A percentile compares a stretch with the other conserved stretches of the same genome.
Conservation (phyloP, 1,284 basidiomycete genomes). For the Ceratobasidium sp. region DNA sequence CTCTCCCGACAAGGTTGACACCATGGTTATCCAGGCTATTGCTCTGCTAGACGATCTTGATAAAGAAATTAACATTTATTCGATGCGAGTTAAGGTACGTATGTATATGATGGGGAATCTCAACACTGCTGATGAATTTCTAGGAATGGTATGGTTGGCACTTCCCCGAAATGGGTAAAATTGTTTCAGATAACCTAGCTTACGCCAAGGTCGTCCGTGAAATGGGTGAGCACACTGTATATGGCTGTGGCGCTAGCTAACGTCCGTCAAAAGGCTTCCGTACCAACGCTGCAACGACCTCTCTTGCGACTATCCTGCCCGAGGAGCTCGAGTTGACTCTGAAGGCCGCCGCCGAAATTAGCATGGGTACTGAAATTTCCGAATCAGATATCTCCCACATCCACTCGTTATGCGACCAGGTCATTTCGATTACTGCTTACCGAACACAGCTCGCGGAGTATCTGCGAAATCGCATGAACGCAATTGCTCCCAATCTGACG, state of each 20-base stretch:
- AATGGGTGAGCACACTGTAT: constrained; percentile 72
- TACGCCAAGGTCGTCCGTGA: constrained; percentile 91
- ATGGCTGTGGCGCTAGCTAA: background rate
- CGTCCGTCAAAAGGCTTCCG: constrained; percentile 75
- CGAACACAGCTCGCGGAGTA: constrained; percentile 94
- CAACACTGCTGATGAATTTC: constrained; percentile 38
- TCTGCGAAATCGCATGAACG: constrained; percentile 95
- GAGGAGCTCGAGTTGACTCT: constrained; percentile 93
- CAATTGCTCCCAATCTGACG: constrained; percentile 96
- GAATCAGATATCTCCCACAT: constrained; percentile 96
- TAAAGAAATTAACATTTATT: constrained; percentile 99
- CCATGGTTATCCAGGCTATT: constrained; percentile 99
- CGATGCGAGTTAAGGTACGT: constrained; percentile 95
- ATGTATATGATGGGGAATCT: background rate
- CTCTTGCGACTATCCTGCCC: constrained; percentile 90
- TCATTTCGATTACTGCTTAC: constrained; percentile 95
- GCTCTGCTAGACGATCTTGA: constrained; percentile 98
- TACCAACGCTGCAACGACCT: constrained; percentile 88
- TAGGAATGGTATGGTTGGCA: constrained; percentile 99
- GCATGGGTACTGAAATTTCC: constrained; percentile 99
- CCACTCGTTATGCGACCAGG: constrained; percentile 94
- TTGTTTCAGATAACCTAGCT: constrained; percentile 95
- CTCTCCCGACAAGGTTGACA: constrained; percentile 99
- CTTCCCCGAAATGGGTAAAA: constrained; percentile 99
- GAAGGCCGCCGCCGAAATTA: constrained; percentile 93